A percentile compares a stretch with the other conserved stretches of the same genome.
These are phyloP conservation scores for Paulownia fortunei DNA, from an alignment of 257 asterid genomes.

Conservation along the genomic window DNA sequence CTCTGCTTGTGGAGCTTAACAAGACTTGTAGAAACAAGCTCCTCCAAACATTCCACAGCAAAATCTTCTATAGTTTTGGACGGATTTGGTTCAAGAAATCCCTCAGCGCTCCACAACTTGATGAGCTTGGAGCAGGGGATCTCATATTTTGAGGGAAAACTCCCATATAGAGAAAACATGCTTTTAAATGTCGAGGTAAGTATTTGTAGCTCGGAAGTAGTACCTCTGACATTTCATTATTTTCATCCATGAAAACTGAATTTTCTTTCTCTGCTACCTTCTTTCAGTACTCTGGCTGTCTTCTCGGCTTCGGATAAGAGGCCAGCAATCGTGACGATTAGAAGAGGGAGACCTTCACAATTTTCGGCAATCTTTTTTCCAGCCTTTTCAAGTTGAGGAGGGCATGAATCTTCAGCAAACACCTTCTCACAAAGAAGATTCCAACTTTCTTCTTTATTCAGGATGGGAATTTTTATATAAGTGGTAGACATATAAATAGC, in stretches of 20 bases:
- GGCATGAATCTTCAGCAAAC: conserved; percentile 3
- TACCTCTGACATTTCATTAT: not conserved
- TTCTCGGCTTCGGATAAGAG: not conserved
- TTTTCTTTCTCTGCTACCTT: not conserved
- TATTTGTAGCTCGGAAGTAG: conserved; percentile 27
- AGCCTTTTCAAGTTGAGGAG: conserved; percentile 5
- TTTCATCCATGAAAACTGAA: not conserved
- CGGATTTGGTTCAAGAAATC: conserved; percentile 16
- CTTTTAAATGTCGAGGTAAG: conserved; percentile 28
- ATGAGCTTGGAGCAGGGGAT: not conserved
- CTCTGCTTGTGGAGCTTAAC: not conserved
- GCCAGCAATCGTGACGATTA: conserved; percentile 14
- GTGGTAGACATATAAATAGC: not conserved
- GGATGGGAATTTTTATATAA: not conserved
- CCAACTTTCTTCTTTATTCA: conserved; percentile 20
- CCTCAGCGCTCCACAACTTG: not conserved
- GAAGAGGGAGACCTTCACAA: conserved; percentile 37
- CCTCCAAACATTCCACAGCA: not conserved
- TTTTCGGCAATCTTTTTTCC: conserved; percentile 23
- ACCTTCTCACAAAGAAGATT: not conserved
- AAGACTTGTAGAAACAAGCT: no score
- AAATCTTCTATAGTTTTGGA: not conserved
- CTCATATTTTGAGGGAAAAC: not conserved
- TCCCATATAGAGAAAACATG: conserved; percentile 30
- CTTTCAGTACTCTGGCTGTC: not conserved